phyloP scores from a whole-genome alignment of 2,329 filamentous ascomycete species.

The Neophaeococcomyces aloes region DNA sequence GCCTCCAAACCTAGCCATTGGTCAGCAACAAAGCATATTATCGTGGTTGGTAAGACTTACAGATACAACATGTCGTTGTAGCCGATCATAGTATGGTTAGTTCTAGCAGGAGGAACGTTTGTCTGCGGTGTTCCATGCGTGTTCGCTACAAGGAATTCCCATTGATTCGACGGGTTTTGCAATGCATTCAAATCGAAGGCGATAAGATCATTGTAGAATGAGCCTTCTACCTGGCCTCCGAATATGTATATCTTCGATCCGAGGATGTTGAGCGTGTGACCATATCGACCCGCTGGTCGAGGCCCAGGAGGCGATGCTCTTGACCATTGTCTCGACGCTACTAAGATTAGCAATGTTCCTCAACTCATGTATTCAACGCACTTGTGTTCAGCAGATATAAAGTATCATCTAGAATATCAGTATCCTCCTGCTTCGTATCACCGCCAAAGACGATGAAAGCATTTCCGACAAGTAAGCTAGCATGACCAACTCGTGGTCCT shows the following conservation, averaged over 20 bases:
- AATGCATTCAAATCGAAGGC: constrained; percentile 93
- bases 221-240: constrained; percentile 91
- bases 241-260: constrained; percentile 97
- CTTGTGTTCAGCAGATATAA: constrained; percentile 95
- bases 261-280: constrained; percentile 90
- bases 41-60: constrained; percentile 42
- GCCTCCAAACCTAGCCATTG: constrained; percentile 66
- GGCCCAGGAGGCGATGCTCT: constrained; percentile 78
- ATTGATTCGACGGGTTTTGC: constrained; percentile 80
- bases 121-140: constrained; percentile 50
- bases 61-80: constrained; percentile 90
- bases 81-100: constrained; percentile 86
- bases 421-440: constrained; percentile 93
- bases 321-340: constrained; percentile 97
- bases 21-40: constrained; percentile 11
- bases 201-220: constrained; percentile 94
- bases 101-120: constrained; percentile 76
- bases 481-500: constrained; percentile 85
- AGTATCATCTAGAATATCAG: constrained; percentile 84
- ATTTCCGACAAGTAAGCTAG: constrained; percentile 89
- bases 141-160: constrained; percentile 82
- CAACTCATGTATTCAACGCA: constrained; percentile 42
- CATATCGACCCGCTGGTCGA: constrained; percentile 81
- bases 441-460: constrained; percentile 98
- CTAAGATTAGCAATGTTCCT: constrained; percentile 24